Base-by-base conservation (phyloP, 805 yeast species). In the Saccharomyces jurei region DNA sequence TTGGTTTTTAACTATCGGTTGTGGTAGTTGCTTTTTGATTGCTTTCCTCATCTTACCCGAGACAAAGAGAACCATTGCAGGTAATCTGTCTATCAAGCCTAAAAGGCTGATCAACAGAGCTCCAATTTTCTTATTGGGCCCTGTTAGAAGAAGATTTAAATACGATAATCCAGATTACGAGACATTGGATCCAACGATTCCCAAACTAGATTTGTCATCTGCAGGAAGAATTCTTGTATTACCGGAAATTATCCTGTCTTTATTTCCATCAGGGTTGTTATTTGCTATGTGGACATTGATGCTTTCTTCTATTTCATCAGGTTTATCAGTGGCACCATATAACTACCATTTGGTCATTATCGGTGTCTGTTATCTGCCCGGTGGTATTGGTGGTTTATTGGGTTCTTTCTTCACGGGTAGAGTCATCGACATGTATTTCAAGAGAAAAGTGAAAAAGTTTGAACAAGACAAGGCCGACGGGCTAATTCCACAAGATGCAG, bases 351-450 rank as follows among this genome's bases (percentile, higher is more conserved):
- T 82, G 3, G 71, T 80, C 49, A 76, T 80, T 46, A 79, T 87
- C 30, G 96, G 95, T 13, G 71, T 82, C 6, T 81, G 89, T 52
- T 89, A 85, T 64, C 71, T 89, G 30, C 85, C 95, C 9, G 83
- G 84, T 26, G 96, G 96, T 28, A 64, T 80, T 3, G 87, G 84
- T 6, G 81, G 87, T n/a, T 66, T 86, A 6, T 27, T 76, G 1
- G 90, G 91, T 3, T 80, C 91, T 0, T 51, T 87, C 0, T 46
- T 65, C 1, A 71, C 82, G 2, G 96, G 96, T 1, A 72, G 72
- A 58, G 48, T 82, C 2, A 67, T 86, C 55, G 85, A 86, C 63
- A 60, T 66, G 56, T 68, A 74, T 54, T 86, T 84, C 63, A 67
- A 68, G 53, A 57, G 55, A 28, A 64, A 68, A 26, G 68, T 71